Conservation (phyloP, 352 stramenopile genomes). For the Pythium insidiosum region DNA sequence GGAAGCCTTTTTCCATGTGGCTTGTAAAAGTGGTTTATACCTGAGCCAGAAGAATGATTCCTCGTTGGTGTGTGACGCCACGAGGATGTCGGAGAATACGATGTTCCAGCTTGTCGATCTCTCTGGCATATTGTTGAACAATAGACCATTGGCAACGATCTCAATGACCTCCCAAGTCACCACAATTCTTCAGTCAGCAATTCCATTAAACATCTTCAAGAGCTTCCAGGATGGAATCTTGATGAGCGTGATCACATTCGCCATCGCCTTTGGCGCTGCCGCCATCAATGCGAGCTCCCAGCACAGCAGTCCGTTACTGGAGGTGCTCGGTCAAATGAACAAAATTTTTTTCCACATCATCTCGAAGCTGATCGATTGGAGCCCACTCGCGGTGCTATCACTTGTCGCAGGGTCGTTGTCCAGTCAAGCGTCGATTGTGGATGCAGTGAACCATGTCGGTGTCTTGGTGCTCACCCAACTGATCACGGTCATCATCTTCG, state of each 20-base stretch:
- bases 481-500: conserved; percentile 32
- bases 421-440: conserved; percentile 27
- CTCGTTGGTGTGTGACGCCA: conserved; percentile 15
- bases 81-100: conserved; percentile 15
- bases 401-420: conserved; percentile 58
- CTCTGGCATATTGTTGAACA: conserved; percentile 15
- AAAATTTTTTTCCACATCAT: conserved; percentile 67
- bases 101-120: conserved; percentile 41
- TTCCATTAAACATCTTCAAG: conserved; percentile 49
- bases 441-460: conserved; percentile 39
- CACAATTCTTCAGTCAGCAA: conserved; percentile 44
- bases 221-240: conserved; percentile 43
- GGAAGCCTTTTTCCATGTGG: conserved; percentile 21
- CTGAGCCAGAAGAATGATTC: conserved; percentile 19
- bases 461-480: conserved; percentile 50
- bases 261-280: conserved; percentile 50
- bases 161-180: conserved; percentile 42
- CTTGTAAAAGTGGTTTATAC: conserved; percentile 31
- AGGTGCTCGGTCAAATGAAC: conserved; percentile 59
- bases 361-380: conserved; percentile 56
- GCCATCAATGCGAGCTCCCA: conserved; percentile 28
- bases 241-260: conserved; percentile 56
- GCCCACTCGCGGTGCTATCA: conserved; percentile 53
- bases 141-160: conserved; percentile 13
- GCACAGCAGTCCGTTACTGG: conserved; percentile 47